These are phyloP conservation scores for Pichia sp. DNA, from an alignment of 1,139 yeast species.

Conservation along the genomic window DNA sequence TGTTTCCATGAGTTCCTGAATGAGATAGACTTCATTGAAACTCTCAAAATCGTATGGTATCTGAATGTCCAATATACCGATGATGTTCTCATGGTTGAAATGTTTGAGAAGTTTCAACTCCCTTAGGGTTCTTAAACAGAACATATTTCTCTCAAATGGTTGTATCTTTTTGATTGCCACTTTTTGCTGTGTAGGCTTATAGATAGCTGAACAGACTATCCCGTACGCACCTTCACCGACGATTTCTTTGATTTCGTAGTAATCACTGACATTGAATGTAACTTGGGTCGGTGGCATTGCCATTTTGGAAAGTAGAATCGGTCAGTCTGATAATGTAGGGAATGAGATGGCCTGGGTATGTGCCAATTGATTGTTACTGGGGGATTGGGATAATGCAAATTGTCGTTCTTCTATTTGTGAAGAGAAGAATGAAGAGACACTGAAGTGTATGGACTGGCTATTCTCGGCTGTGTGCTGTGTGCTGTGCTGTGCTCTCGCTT, in stretches of 20 bases:
- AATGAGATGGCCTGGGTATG: not conserved
- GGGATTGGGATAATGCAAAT: not conserved
- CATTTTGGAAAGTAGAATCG: conserved; percentile 1
- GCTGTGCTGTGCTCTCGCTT: no score
- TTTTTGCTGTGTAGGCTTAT: conserved; percentile 78
- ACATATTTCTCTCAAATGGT: conserved; percentile 89
- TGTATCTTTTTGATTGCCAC: conserved; percentile 95
- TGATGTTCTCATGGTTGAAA: conserved; percentile 87
- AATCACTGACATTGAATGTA: conserved; percentile 79
- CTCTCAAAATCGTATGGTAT: conserved; percentile 69
- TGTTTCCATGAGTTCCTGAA: conserved; percentile 68
- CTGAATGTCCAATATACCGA: conserved; percentile 85
- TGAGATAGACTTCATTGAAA: conserved; percentile 61
- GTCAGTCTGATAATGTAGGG: not conserved
- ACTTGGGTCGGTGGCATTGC: conserved; percentile 22
- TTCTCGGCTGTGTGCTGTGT: no score
- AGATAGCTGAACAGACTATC: conserved; percentile 87
- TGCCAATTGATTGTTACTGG: not conserved
- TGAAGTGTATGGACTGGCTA: no score
- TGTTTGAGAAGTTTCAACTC: conserved; percentile 84
- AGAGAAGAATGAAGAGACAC: no score
- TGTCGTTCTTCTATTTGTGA: no score
- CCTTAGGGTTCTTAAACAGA: conserved; percentile 82
- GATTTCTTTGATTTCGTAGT: conserved; percentile 75
- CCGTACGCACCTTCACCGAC: conserved; percentile 99